Percentiles rank a stretch among this genome's conserved stretches.
phyloP scores from a whole-genome alignment of 2,329 filamentous ascomycete genomes.

The Fusarium sp. region DNA sequence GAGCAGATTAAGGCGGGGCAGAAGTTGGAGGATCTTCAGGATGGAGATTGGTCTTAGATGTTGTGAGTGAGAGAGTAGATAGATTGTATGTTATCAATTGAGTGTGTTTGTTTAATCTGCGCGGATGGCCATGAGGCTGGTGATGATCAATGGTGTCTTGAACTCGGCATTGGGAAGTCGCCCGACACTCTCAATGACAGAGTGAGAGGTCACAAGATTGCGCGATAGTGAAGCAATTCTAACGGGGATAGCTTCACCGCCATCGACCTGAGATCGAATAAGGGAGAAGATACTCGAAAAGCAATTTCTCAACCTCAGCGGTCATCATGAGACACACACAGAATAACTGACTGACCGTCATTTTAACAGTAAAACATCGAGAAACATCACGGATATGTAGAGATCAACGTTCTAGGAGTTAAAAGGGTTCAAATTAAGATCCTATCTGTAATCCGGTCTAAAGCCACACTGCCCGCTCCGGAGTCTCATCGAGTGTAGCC shows the following conservation, averaged over 20 bases:
- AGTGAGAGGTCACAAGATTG: accelerated
- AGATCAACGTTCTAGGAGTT: accelerated
- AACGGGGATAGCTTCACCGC: too few relatives aligned
- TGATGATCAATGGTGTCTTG: accelerated
- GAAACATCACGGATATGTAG: background rate
- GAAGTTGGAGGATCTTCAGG: conserved; percentile 33
- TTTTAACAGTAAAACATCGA: accelerated
- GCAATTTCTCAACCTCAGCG: accelerated
- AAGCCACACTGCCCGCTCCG: background rate
- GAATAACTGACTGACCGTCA: accelerated
- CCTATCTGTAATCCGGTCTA: background rate
- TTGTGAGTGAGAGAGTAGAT: background rate
- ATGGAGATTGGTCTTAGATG: conserved; percentile 28
- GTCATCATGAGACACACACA: accelerated
- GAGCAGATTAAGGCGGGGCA: conserved; percentile 30
- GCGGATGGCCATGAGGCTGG: accelerated
- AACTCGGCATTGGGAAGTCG: accelerated
- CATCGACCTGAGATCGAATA: too few relatives aligned
- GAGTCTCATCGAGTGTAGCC: background rate
- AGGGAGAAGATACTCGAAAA: too few relatives aligned
- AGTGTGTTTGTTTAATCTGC: accelerated
- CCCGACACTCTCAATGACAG: accelerated
- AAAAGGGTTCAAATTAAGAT: accelerated
- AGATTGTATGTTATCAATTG: background rate
- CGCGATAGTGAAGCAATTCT: background rate